These are phyloP conservation scores for Eimeria brunetti DNA, from an alignment of 169 alveolate genomes.

Conservation along the genomic window DNA sequence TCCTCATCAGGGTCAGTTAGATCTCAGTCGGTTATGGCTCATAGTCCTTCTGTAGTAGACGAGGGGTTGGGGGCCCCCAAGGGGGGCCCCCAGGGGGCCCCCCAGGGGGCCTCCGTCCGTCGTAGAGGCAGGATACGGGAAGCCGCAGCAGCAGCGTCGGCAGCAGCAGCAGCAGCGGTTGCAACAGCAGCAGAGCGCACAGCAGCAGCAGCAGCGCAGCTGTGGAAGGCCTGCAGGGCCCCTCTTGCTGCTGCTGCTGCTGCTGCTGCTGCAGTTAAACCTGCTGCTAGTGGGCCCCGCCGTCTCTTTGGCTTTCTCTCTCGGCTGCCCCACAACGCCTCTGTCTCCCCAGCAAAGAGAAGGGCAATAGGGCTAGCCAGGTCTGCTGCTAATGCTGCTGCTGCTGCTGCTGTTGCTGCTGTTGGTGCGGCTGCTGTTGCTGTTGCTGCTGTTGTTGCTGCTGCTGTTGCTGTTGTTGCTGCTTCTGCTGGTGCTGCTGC, in stretches of 20 bases:
- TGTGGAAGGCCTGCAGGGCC: background rate
- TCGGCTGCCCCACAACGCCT: background rate
- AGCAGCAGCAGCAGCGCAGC: background rate
- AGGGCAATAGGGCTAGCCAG: background rate
- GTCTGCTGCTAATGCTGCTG: conserved; percentile 13
- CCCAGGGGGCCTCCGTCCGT: background rate
- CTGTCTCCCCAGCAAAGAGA: background rate
- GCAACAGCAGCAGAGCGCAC: background rate
- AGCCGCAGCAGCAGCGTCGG: background rate
- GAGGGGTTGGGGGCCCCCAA: background rate
- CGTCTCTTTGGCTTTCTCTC: background rate
- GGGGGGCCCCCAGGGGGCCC: background rate
- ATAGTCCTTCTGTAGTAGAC: background rate
- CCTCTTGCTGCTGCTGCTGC: conserved; percentile 19
- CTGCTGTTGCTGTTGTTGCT: background rate
- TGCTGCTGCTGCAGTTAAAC: too few relatives aligned
- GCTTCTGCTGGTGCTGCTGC: conserved; percentile 28
- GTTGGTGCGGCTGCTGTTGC: background rate
- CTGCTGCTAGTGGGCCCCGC: background rate
- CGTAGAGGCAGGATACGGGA: background rate
- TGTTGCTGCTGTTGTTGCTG: conserved; percentile 1
- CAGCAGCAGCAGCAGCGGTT: background rate
- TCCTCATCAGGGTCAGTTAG: too few relatives aligned
- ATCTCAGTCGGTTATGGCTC: background rate
- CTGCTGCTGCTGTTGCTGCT: background rate